Evolutionary conservation across 345 rosid species (phyloP).

Genomic region (Salix purpurea): DNA sequence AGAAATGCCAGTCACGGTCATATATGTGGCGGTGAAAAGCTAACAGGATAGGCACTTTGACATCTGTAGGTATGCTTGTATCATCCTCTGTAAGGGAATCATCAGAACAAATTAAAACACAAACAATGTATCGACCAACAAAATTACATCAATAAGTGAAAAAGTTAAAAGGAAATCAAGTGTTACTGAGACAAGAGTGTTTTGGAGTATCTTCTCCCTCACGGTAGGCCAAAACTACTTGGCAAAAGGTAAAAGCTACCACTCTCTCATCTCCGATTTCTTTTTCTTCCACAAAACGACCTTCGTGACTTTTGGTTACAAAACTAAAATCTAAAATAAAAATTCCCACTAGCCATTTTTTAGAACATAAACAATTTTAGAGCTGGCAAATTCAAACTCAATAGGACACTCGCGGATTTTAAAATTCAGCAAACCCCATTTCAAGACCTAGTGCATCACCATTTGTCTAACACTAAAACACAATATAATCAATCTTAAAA

Average conservation of each 20-base stretch:
- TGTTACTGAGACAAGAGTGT: neutral
- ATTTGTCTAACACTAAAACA: neutral
- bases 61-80: conserved; percentile 76
- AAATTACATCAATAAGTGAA: neutral
- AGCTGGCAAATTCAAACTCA: neutral
- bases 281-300: neutral
- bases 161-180: neutral
- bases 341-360: neutral
- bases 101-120: neutral
- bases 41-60: conserved; percentile 80
- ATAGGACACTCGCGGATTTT: neutral
- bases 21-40: conserved; percentile 82
- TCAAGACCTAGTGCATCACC: neutral
- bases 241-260: neutral
- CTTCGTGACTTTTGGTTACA: neutral
- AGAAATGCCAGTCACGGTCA: conserved; percentile 75
- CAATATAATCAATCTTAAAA: neutral
- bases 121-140: neutral
- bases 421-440: neutral
- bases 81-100: conserved; percentile 78
- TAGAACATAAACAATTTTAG: neutral
- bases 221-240: neutral
- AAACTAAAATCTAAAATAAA: neutral
- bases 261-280: neutral
- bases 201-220: neutral